phyloP scores from a whole-genome alignment of 2,329 filamentous ascomycete genomes.

The Aspergillus thermomutatus region DNA sequence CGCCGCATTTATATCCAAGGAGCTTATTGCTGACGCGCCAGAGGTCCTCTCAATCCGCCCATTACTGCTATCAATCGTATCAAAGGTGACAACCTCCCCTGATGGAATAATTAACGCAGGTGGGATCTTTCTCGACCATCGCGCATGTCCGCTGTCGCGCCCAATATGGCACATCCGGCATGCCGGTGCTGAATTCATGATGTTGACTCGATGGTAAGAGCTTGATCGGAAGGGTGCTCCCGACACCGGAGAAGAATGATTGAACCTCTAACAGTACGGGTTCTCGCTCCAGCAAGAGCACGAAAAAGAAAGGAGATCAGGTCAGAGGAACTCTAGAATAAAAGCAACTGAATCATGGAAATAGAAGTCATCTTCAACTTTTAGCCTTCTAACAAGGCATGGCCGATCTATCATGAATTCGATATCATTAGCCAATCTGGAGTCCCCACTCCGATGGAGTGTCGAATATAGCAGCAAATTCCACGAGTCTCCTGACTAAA shows the following conservation, averaged over 20 bases:
- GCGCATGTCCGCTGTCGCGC: conserved; percentile 41
- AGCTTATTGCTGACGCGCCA: conserved; percentile 36
- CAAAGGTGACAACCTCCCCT: conserved; percentile 48
- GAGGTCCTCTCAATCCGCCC: conserved; percentile 48
- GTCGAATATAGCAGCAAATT: not conserved
- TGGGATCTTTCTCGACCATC: conserved; percentile 48
- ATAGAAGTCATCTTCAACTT: not conserved
- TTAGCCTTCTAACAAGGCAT: not conserved
- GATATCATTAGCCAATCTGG: not conserved
- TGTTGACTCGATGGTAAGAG: not conserved
- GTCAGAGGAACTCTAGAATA: not conserved
- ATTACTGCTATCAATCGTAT: conserved; percentile 50
- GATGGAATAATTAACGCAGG: conserved; percentile 49
- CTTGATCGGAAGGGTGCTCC: not conserved
- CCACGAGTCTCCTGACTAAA: not conserved
- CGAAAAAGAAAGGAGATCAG: not conserved
- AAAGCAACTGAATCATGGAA: not conserved
- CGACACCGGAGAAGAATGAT: not conserved
- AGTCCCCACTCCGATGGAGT: not conserved
- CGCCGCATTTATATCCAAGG: conserved; percentile 41
- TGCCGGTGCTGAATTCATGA: conserved; percentile 10
- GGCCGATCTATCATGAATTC: not conserved
- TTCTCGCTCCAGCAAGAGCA: not conserved
- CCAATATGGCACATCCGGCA: conserved; percentile 33
- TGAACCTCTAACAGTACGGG: not conserved